These are phyloP conservation scores for Cystobasidium pallidum DNA, from an alignment of 1,284 basidiomycete genomes.

Conservation along the genomic window DNA sequence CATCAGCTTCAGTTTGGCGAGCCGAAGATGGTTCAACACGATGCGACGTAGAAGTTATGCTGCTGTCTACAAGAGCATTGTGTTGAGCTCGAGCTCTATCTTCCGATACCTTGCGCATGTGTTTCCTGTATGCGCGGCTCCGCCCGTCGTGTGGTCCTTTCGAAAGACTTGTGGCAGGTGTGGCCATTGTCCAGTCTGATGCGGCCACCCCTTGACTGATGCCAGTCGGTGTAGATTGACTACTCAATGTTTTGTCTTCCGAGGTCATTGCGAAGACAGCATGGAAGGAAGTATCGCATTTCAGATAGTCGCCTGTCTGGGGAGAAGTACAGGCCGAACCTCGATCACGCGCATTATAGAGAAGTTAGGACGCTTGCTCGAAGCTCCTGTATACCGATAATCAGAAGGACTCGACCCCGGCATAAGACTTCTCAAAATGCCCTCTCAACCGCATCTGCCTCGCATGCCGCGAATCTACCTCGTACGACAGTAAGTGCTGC, in stretches of 20 bases:
- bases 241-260: not conserved
- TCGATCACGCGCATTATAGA: not conserved
- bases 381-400: too few species aligned
- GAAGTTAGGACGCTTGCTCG: too few species aligned
- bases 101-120: slow-evolving; percentile 11
- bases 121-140: slow-evolving; percentile 23
- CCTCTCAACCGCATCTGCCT: slow-evolving; percentile 41
- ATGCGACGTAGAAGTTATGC: not conserved
- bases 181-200: not conserved
- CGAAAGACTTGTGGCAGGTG: not conserved
- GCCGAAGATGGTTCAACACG: not conserved
- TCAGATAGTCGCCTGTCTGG: too few species aligned
- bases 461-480: slow-evolving; percentile 44
- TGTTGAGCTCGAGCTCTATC: slow-evolving; percentile 21
- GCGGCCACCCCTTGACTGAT: slow-evolving; percentile 1
- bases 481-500: slow-evolving; percentile 26
- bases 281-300: too few species aligned
- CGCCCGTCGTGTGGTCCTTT: not conserved
- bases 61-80: slow-evolving; percentile 6
- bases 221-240: not conserved
- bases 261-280: not conserved
- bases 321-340: too few species aligned
- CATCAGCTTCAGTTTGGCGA: not conserved
- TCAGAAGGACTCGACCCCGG: too few species aligned
- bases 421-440: slow-evolving; percentile 13